Base-by-base conservation (phyloP, 371 early-diverging fungal genomes). In the Mucor irregularis region DNA sequence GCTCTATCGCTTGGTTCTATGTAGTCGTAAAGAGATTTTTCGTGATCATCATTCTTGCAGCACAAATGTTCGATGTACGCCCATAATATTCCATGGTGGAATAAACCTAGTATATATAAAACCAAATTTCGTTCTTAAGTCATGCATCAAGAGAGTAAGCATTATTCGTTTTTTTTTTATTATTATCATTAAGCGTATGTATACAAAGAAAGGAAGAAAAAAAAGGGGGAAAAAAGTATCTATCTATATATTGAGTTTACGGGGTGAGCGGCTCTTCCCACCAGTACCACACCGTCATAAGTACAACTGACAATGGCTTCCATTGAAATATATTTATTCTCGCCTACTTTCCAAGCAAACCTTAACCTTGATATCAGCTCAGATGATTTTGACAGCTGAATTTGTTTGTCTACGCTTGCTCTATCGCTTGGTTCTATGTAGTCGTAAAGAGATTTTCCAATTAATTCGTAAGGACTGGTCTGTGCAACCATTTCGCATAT, bases 231-330 rank as follows among this genome's bases (percentile, higher is more conserved):
- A n/a, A n/a, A n/a, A n/a, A n/a, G n/a, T n/a, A n/a, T n/a, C 13
- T 35, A n/a, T 35, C 35, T 35, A 5, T 14, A 16, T 35, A 24
- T 24, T 24, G 13, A 10, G 5, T 10, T 2, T 10, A 13, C 24
- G 22, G 8, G 24, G 8, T 24, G 24, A 42, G 10, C 55, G 38
- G 7, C 29, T n/a, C n/a, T n/a, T n/a, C n/a, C 51, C 13, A 74
- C 70, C 56, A 77, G 53, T 6, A 71, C 70, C 11, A 77, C 26
- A 10, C 74, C 72, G 56, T 89, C 87, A 44, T 76, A 77, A 1
- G 72, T 66, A 30, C 70, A 65, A 25, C 72, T 69, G 6, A 67
- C 52, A 19, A 71, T 64, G 7, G 72, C 66, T 39, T 77, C 78
- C 7, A 76, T 45, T 22, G 34, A 17, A 5, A 40, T 28, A 0